Evolutionary conservation across 1,139 yeast genomes (phyloP).

Genomic region (Sugiyamaella novakii): DNA sequence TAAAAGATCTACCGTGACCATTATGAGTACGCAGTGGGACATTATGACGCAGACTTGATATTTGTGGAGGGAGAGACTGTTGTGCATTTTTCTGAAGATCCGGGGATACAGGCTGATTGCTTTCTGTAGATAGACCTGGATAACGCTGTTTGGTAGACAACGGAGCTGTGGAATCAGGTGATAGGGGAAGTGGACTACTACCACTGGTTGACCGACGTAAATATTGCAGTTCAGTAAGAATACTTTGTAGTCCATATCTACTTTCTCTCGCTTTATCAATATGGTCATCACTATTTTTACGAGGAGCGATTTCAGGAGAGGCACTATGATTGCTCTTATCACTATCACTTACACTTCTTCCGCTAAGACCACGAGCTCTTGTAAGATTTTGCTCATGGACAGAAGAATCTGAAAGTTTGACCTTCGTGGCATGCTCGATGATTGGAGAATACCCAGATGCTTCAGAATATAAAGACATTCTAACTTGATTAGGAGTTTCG

Average conservation of each 20-base stretch:
- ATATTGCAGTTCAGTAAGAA: slow-evolving; percentile 31
- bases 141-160: not conserved
- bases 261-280: slow-evolving; percentile 32
- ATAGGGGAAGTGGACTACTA: slow-evolving; percentile 10
- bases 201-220: slow-evolving; percentile 30
- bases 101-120: not conserved
- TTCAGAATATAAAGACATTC: slow-evolving; percentile 29
- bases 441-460: slow-evolving; percentile 34
- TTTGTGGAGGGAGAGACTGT: not conserved
- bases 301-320: slow-evolving; percentile 1
- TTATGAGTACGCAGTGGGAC: slow-evolving; percentile 10
- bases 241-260: slow-evolving; percentile 31
- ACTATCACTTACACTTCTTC: not conserved
- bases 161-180: slow-evolving; percentile 1
- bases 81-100: not conserved
- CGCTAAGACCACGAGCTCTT: not conserved
- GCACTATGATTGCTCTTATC: slow-evolving; percentile 2
- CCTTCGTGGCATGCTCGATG: slow-evolving; percentile 34
- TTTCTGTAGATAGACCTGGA: slow-evolving; percentile 7
- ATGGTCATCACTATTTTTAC: slow-evolving; percentile 12
- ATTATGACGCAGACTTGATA: slow-evolving; percentile 5
- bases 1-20: slow-evolving; percentile 14
- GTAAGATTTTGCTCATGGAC: slow-evolving; percentile 14
- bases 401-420: slow-evolving; percentile 22
- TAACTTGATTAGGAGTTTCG: slow-evolving; percentile 15